Conservation (phyloP, 129 eudicot species). For the Artemisia argyi region DNA sequence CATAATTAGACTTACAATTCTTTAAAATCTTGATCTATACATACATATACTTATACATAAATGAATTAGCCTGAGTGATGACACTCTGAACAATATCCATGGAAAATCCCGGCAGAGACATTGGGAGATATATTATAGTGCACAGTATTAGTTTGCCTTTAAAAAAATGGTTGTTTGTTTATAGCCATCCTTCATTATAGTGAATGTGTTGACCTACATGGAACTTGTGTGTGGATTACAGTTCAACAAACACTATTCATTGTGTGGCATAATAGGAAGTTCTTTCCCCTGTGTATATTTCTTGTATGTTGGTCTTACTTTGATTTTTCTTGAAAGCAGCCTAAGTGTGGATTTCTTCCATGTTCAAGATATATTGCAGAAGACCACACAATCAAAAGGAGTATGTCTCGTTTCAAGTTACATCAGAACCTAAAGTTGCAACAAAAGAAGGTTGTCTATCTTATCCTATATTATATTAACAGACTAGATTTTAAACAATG, state of each 20-base stretch:
- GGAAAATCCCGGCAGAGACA: too few relatives aligned
- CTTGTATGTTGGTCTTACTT: constrained; percentile 15
- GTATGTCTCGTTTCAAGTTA: constrained; percentile 73
- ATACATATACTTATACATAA: constrained; percentile 7
- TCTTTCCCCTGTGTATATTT: not conserved
- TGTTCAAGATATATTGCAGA: constrained; percentile 65
- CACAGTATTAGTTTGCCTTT: too few relatives aligned
- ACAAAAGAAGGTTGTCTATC: constrained; percentile 57
- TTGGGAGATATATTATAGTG: too few relatives aligned
- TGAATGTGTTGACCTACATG: constrained; percentile 8
- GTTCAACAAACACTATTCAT: not conserved
- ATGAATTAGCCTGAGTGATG: not conserved
- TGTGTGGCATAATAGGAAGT: not conserved
- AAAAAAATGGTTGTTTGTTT: not conserved
- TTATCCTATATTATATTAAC: constrained; percentile 6
- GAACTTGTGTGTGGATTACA: constrained; percentile 7
- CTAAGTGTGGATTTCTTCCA: constrained; percentile 93
- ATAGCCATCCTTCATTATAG: not conserved
- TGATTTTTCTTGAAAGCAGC: constrained; percentile 51
- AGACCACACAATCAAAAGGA: constrained; percentile 59
- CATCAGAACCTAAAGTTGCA: constrained; percentile 76
- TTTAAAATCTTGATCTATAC: constrained; percentile 8
- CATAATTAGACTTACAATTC: not conserved
- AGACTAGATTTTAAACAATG: constrained; percentile 17
- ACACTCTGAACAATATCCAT: not conserved